A percentile compares a stretch with the other conserved stretches of the same genome.
Conservation (phyloP, 345 rosid species). For the Durio zibethinus region DNA sequence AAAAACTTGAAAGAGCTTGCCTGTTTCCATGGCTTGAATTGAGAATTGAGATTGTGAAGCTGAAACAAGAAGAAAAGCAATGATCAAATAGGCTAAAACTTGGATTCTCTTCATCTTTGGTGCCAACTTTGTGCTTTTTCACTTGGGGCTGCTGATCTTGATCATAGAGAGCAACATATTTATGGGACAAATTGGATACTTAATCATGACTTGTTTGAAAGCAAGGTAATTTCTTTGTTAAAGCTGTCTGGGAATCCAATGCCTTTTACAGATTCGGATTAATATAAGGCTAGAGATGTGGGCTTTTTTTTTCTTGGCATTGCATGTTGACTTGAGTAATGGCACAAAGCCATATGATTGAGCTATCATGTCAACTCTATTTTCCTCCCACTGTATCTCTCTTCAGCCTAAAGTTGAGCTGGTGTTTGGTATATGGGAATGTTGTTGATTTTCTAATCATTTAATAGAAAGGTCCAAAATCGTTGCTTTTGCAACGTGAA, state of each 20-base stretch:
- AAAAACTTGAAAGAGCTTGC: slow-evolving; percentile 5
- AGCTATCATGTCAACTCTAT: background rate
- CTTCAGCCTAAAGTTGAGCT: slow-evolving; percentile 11
- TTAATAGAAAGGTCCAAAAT: background rate
- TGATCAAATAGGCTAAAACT: slow-evolving; percentile 7
- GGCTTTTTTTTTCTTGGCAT: slow-evolving; percentile 12
- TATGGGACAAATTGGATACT: slow-evolving; percentile 6
- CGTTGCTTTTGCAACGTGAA: background rate
- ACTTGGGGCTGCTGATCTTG: background rate
- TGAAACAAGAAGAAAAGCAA: slow-evolving; percentile 3
- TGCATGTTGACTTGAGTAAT: slow-evolving; percentile 17
- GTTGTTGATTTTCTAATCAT: slow-evolving; percentile 4
- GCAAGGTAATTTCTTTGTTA: background rate
- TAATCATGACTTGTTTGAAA: slow-evolving; percentile 31
- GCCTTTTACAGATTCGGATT: slow-evolving; percentile 8
- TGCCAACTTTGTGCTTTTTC: background rate
- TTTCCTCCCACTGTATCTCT: background rate
- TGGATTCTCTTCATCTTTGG: slow-evolving; percentile 18
- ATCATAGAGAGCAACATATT: background rate
- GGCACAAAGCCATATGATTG: slow-evolving; percentile 1
- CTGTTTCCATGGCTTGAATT: slow-evolving; percentile 17
- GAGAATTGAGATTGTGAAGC: slow-evolving; percentile 19
- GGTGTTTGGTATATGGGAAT: background rate
- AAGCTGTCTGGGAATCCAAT: slow-evolving; percentile 38
- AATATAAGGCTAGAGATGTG: background rate